Base-by-base conservation (phyloP, 1,284 basidiomycete species). In the Anthracocystis walkeri region DNA sequence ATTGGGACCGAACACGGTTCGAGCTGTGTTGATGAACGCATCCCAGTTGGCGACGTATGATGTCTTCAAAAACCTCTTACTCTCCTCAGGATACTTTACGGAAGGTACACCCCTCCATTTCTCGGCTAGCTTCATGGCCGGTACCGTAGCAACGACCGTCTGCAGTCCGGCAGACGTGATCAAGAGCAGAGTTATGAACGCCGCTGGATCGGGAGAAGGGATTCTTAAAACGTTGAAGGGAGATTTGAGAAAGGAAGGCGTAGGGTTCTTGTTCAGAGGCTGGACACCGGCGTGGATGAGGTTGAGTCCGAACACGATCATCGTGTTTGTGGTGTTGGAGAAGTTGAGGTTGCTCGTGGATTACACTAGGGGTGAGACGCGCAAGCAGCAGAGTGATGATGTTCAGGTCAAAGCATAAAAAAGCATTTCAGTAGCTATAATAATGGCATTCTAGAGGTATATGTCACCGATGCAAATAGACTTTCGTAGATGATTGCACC, bases 221-320 rank as follows among this genome's bases (percentile, higher is more conserved):
- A 53, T 75, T 31, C 65, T 81, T 25, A 62, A 76, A 60, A 70
- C 65, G 49, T 50, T 82, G 23, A 53, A 71, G 23, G 65, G 58
- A 12, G 69, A 81, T 21, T 67, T 86, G 25, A 63, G 80, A 11
- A 78, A 76, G 27, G 85, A 86, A 66, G 88, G 88, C 1, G 85
- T 87, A 12, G 78, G 82, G 16, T 88, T 88, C 85, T 75, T 89
- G 44, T 88, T 89, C 84, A 85, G 87, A 58, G 88, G 88, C n/a
- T 89, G 88, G 88, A 86, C 87, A 10, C 88, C 88, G 5, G 87
- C 88, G 0, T 88, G 87, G 87, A 87, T 84, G 58, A 61, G 83
- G 8, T 60, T 84, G 29, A 69, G 74, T n/a, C 83, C 83, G 3
- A 80, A 84, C 44, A 84, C 83, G 31, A 81, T 84, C 58, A 80